Conservation (phyloP, 164 flowering plant genomes). For the Taxillus chinensis region DNA sequence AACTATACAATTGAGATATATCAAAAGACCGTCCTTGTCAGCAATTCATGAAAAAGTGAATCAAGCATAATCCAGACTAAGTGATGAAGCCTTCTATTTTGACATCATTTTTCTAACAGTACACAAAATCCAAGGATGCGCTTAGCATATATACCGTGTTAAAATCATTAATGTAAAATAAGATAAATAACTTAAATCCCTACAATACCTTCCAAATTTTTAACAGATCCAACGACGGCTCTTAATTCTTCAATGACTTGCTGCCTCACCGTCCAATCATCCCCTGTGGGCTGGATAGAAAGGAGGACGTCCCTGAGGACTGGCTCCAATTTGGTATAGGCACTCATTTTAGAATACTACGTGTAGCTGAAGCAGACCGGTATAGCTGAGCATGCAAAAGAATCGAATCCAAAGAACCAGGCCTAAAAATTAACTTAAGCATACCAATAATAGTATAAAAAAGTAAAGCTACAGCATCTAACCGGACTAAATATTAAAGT, state of each 20-base stretch:
- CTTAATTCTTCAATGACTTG: conserved; percentile 40
- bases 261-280: conserved; percentile 37
- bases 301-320: conserved; percentile 39
- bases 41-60: too few relatives aligned
- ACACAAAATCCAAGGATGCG: too few relatives aligned
- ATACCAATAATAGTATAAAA: too few relatives aligned
- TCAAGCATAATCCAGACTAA: too few relatives aligned
- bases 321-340: conserved; percentile 30
- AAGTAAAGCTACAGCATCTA: too few relatives aligned
- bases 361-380: not conserved
- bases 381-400: not conserved
- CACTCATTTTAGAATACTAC: conserved; percentile 20
- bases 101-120: not conserved
- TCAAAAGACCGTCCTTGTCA: too few relatives aligned
- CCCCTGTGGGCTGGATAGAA: conserved; percentile 39
- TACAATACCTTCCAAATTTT: conserved; percentile 61
- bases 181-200: not conserved
- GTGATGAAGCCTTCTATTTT: not conserved
- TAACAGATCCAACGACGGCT: conserved; percentile 36
- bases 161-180: not conserved
- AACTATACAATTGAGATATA: not conserved
- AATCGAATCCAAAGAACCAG: not conserved
- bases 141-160: not conserved
- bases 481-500: too few relatives aligned
- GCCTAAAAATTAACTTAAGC: too few relatives aligned